Conservation (phyloP, 2,329 filamentous ascomycete genomes). For the Coniella lustricola region DNA sequence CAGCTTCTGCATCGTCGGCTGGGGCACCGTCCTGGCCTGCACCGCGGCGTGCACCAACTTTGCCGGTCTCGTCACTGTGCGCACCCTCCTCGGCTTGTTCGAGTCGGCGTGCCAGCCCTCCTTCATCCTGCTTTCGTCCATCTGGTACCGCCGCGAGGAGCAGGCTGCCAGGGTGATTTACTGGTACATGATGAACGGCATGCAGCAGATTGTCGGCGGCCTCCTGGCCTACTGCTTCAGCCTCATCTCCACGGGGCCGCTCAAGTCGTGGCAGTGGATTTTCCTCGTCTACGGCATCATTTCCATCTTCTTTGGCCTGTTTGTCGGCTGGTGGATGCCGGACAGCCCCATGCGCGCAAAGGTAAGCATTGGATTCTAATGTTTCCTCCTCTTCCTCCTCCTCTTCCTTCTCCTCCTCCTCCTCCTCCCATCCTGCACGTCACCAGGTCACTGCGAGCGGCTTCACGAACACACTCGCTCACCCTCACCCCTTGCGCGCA, state of each 20-base stretch:
- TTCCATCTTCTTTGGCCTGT: constrained; percentile 57
- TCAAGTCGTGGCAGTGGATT: constrained; percentile 62
- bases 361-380: not conserved
- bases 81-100: constrained; percentile 63
- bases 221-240: constrained; percentile 60
- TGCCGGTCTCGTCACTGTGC: constrained; percentile 48
- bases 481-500: too few species aligned
- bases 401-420: too few species aligned
- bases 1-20: constrained; percentile 54
- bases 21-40: constrained; percentile 53
- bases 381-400: too few species aligned
- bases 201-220: constrained; percentile 65
- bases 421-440: too few species aligned
- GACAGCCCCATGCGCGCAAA: constrained; percentile 62
- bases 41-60: constrained; percentile 58
- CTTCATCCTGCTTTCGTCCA: constrained; percentile 59
- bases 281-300: constrained; percentile 60
- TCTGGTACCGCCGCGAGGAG: constrained; percentile 66
- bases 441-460: too few species aligned
- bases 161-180: constrained; percentile 60
- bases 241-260: constrained; percentile 42
- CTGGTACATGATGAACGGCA: constrained; percentile 75
- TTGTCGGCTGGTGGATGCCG: constrained; percentile 57
- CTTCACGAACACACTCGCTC: too few species aligned
- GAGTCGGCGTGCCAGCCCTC: constrained; percentile 63